Percentiles rank a stretch among this genome's conserved stretches.
Conservation (phyloP, 2,329 filamentous ascomycete species). For the Pestalotiopsis sp. region DNA sequence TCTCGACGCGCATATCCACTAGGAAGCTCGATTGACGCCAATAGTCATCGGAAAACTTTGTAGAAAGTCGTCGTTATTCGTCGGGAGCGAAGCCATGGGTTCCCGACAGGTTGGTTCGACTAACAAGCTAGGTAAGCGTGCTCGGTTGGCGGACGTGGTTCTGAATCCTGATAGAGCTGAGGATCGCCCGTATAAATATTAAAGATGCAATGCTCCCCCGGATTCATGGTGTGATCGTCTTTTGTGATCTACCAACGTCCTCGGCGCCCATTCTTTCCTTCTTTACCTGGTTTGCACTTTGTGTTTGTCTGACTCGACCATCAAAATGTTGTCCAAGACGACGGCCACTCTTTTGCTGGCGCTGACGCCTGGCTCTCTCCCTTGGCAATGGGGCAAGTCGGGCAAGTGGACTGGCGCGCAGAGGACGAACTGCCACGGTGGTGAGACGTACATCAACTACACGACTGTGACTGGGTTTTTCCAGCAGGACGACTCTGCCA, state of each 20-base stretch:
- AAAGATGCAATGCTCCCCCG: background rate
- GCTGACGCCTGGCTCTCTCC: conserved; percentile 21
- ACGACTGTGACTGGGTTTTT: conserved; percentile 65
- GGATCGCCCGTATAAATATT: background rate
- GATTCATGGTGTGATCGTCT: background rate
- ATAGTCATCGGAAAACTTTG: background rate
- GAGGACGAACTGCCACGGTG: conserved; percentile 17
- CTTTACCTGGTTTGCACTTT: background rate
- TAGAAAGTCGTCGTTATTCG: background rate
- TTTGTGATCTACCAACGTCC: background rate
- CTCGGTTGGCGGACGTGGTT: background rate
- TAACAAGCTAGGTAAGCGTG: background rate
- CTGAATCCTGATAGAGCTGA: background rate
- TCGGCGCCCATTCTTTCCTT: background rate
- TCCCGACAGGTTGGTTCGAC: background rate
- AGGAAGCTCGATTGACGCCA: background rate
- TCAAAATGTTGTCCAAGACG: conserved; percentile 5
- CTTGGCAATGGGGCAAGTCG: conserved; percentile 25
- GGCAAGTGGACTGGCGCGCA: conserved; percentile 21
- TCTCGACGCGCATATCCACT: background rate
- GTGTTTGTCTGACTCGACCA: background rate
- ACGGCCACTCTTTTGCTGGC: conserved; percentile 16
- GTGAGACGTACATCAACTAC: conserved; percentile 53
- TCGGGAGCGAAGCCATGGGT: background rate
- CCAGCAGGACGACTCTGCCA: conserved; percentile 61